A percentile compares a stretch with the other conserved stretches of the same genome.
These are phyloP conservation scores for Coniosporium tulheliwenetii DNA, from an alignment of 2,329 filamentous ascomycete genomes.

Conservation along the genomic window DNA sequence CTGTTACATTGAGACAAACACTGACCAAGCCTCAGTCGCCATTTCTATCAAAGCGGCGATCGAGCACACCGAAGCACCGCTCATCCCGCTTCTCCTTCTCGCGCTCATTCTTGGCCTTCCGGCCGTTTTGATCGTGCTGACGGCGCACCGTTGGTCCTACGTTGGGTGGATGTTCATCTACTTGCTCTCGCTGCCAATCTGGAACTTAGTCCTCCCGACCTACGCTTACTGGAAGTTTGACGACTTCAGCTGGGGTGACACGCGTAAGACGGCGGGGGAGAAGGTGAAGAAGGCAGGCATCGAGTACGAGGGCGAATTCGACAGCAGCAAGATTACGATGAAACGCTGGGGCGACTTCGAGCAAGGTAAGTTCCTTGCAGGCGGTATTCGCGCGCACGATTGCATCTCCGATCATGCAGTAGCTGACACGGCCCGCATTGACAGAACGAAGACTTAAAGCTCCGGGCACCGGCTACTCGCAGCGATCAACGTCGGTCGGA, in stretches of 20 bases:
- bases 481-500: constrained; percentile 18
- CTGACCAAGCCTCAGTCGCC: constrained; percentile 43
- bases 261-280: constrained; percentile 84
- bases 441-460: constrained; percentile 27
- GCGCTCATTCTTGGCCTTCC: constrained; percentile 87
- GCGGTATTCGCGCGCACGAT: not conserved
- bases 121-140: constrained; percentile 79
- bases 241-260: constrained; percentile 98
- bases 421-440: not conserved
- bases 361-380: constrained; percentile 34
- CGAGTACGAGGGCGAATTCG: constrained; percentile 89
- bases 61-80: constrained; percentile 43
- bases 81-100: constrained; percentile 81
- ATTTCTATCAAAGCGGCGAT: constrained; percentile 62
- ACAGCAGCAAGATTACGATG: constrained; percentile 98
- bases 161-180: constrained; percentile 97
- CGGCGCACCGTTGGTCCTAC: constrained; percentile 84
- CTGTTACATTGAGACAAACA: not conserved
- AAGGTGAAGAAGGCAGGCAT: constrained; percentile 75
- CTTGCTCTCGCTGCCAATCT: constrained; percentile 78
- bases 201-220: constrained; percentile 89
- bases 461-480: constrained; percentile 19
- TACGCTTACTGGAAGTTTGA: constrained; percentile 99
- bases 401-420: not conserved
- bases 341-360: constrained; percentile 98